These are phyloP conservation scores for Orobanche coerulescens DNA, from an alignment of 257 asterid species.

Conservation along the genomic window DNA sequence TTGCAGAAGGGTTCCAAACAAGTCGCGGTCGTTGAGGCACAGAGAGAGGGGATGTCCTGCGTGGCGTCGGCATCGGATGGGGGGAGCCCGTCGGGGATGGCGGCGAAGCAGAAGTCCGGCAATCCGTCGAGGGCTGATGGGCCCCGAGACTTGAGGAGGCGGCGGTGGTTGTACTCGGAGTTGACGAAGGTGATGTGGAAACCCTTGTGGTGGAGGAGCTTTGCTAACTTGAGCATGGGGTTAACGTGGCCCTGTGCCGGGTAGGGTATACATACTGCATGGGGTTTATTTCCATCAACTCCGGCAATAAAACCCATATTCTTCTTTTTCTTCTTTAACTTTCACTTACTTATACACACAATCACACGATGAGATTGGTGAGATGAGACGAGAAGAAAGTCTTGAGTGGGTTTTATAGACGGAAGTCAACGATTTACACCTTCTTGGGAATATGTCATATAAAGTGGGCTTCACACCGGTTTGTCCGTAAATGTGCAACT, in stretches of 20 bases:
- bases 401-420: too few species aligned
- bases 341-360: too few species aligned
- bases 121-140: slow-evolving; percentile 29
- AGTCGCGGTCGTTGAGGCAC: slow-evolving; percentile 28
- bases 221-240: slow-evolving; percentile 52
- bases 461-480: too few species aligned
- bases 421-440: too few species aligned
- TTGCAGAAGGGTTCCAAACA: slow-evolving; percentile 43
- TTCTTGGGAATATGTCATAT: too few species aligned
- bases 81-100: slow-evolving; percentile 43
- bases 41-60: slow-evolving; percentile 39
- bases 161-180: slow-evolving; percentile 53
- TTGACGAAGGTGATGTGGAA: slow-evolving; percentile 47
- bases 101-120: slow-evolving; percentile 33
- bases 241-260: slow-evolving; percentile 40
- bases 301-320: not conserved
- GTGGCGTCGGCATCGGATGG: slow-evolving; percentile 38
- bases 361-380: too few species aligned
- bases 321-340: too few species aligned
- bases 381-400: too few species aligned
- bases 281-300: slow-evolving; percentile 13
- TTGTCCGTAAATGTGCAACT: too few species aligned
- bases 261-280: slow-evolving; percentile 35
- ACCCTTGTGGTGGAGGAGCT: slow-evolving; percentile 44
- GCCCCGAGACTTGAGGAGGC: slow-evolving; percentile 40